Evolutionary conservation across 257 asterid genomes (phyloP), one percentile per base, ranked within the genome.

Genomic region (Solanum piurae): DNA sequence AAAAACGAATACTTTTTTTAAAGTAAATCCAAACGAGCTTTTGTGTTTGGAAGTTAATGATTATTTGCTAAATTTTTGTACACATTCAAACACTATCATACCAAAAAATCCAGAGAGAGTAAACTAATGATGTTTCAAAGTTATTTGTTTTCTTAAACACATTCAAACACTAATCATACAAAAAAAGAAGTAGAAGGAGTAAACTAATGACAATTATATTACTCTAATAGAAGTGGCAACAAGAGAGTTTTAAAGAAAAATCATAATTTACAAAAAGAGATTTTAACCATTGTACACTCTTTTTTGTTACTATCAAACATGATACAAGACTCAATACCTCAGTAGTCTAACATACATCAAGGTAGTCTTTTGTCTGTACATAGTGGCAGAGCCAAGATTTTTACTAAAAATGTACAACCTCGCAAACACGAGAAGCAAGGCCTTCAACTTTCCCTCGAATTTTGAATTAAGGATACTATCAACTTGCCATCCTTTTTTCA

Each of bases 311-410:
- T 76, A 76, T 13, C 27, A 46, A 44, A 46, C 11, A 80, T 46
- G 27, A 80, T 46, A 44, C 85, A 46, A 80, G 40, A 49, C 20
- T 80, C 40, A 80, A 27, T 80, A 46, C 29, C 27, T 80, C 25
- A 8, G 25, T 77, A 80, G 40, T 46, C 66, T 9, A 80, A 27
- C 85, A 80, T 1, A 27, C 3, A 27, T 16, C 5, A 33, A n/a
- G 5, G 42, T 46, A 46, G 12, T 27, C 3, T 27, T 0, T 44
- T 9, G 64, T 46, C 2, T 29, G 6, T 36, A 20, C 42, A 33
- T 0, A 23, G 29, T 23, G 6, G 3, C 7, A 0, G 16, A 0
- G 4, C 1, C 16, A 62, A 0, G 0, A 62, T 62, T 62, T n/a
- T 62, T 7, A 62, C 1, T 62, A 62, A 16, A 0, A 58, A 27